These are phyloP conservation scores for Cyclotella choctawhatcheeana DNA, from an alignment of 108 stramenopile genomes.

Conservation along the genomic window DNA sequence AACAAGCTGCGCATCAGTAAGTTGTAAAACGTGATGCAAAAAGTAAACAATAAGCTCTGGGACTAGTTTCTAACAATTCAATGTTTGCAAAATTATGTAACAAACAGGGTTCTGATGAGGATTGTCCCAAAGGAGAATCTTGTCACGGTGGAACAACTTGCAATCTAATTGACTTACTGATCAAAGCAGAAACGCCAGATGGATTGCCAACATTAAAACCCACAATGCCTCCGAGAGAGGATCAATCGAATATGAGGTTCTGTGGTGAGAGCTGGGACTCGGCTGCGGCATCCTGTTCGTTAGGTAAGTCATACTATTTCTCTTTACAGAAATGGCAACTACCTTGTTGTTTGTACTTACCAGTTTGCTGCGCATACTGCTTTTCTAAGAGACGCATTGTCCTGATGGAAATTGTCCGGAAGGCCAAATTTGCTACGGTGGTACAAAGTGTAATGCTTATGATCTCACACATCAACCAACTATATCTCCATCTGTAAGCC, in stretches of 20 bases:
- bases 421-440: conserved; percentile 40
- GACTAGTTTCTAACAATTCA: too few species aligned
- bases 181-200: conserved; percentile 8
- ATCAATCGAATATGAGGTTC: conserved; percentile 15
- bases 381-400: conserved; percentile 30
- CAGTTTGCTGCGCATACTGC: not conserved
- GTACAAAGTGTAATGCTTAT: conserved; percentile 35
- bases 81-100: not conserved
- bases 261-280: conserved; percentile 32
- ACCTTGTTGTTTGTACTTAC: too few species aligned
- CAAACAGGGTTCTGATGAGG: conserved; percentile 19
- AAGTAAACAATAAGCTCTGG: not conserved
- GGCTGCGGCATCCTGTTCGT: conserved; percentile 26
- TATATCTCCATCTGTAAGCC: conserved; percentile 2
- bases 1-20: conserved; percentile 29
- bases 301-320: conserved; percentile 7
- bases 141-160: conserved; percentile 43
- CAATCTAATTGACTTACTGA: conserved; percentile 17
- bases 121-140: conserved; percentile 37
- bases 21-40: not conserved
- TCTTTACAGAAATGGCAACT: too few species aligned
- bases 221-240: conserved; percentile 23
- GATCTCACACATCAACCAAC: conserved; percentile 41
- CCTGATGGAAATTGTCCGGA: conserved; percentile 37
- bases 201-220: conserved; percentile 16